Evolutionary conservation across 257 asterid species (phyloP).

Genomic region (Nicotiana tomentosiformis): DNA sequence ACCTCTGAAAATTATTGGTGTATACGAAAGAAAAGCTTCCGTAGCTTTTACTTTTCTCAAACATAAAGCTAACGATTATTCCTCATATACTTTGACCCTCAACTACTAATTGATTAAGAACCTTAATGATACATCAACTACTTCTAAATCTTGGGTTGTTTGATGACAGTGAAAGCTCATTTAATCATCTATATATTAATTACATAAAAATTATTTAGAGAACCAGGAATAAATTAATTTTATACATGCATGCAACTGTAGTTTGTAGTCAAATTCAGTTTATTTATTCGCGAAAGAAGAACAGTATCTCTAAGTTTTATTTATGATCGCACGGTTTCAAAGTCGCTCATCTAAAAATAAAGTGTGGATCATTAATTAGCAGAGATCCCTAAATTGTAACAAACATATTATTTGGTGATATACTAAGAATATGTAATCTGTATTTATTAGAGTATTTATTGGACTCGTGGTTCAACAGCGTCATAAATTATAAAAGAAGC

Average conservation of each 20-base stretch:
- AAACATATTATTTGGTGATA: too few species aligned
- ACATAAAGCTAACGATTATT: constrained; percentile 42
- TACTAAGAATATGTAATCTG: neutral
- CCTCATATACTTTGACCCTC: constrained; percentile 3
- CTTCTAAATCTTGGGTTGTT: constrained; percentile 21
- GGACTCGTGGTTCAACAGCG: too few species aligned
- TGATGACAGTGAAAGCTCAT: constrained; percentile 28
- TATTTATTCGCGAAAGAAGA: too few species aligned
- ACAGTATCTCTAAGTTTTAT: too few species aligned
- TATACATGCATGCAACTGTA: neutral
- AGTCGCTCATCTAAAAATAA: too few species aligned
- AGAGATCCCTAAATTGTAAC: too few species aligned
- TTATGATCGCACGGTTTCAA: too few species aligned
- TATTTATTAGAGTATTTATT: too few species aligned
- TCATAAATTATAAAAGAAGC: too few species aligned
- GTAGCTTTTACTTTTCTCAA: constrained; percentile 53
- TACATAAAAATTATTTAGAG: neutral
- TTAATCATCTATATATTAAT: neutral
- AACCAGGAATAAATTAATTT: neutral
- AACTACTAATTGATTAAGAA: constrained; percentile 22
- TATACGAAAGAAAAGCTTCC: constrained; percentile 20
- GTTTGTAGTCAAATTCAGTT: too few species aligned
- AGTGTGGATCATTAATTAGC: too few species aligned
- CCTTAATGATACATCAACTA: constrained; percentile 35
- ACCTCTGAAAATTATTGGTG: neutral